Conservation (phyloP, 164 flowering plant species). For the Platanus orientalis region DNA sequence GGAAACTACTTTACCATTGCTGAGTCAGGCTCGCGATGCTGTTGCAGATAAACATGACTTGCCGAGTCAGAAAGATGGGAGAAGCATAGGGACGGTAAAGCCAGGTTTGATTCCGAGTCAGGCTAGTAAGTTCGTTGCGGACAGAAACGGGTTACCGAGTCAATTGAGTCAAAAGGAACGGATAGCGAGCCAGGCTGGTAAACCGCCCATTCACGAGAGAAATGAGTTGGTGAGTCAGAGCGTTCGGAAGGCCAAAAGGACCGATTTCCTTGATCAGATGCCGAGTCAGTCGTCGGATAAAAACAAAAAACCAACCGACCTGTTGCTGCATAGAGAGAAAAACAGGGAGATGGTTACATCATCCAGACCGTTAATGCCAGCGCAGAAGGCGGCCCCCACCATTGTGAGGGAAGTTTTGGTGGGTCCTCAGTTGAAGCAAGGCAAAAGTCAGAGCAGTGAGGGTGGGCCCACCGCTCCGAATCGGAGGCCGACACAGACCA, state of each 20-base stretch:
- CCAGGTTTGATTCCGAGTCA: constrained; percentile 13
- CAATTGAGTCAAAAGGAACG: background rate
- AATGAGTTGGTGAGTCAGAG: background rate
- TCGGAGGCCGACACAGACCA: background rate
- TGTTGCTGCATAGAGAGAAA: background rate
- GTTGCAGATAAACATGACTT: too few relatives aligned
- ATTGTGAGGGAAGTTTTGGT: background rate
- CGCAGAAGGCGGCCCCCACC: background rate
- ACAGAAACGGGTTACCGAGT: background rate
- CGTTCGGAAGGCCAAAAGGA: background rate
- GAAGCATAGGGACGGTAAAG: too few relatives aligned
- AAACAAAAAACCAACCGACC: background rate
- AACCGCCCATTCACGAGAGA: background rate
- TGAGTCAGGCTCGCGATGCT: too few relatives aligned
- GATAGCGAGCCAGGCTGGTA: background rate
- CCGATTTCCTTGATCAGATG: background rate
- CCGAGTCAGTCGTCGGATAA: background rate
- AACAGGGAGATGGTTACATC: background rate
- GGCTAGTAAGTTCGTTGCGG: background rate
- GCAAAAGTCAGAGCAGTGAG: background rate
- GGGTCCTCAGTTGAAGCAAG: background rate
- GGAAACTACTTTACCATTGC: background rate
- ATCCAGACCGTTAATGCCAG: constrained; percentile 1
- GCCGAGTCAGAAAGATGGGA: too few relatives aligned
- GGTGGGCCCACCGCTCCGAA: background rate